Base-by-base conservation (phyloP, 768 basidiomycete species). In the Gelatoporia subvermispora region DNA sequence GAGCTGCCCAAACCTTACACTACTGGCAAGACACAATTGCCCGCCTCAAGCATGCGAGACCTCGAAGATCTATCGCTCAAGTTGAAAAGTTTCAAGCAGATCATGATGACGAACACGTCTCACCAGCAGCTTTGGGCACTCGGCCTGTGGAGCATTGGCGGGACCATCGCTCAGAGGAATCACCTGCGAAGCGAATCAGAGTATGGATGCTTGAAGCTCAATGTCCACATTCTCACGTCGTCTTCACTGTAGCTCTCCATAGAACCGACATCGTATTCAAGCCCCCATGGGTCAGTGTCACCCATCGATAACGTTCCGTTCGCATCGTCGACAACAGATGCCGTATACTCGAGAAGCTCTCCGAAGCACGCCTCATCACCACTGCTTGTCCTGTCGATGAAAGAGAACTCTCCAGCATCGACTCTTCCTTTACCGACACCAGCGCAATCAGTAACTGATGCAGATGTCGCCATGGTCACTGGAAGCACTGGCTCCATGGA, bases 21-120 rank as follows among this genome's bases (percentile, higher is more conserved):
- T 60, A 60, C 47, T 60, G 56, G 56, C 16, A 2, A 21, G 13
- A 8, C 13, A 31, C 38, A 9, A 48, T 39, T 2, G 34, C 49
- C 44, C 45, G 42, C 43, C 22, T 44, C 9, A 45, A 31, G 23
- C 24, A 35, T 18, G 16, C 43, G 43, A 36, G 51, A n/a, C n/a
- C n/a, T n/a, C n/a, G n/a, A n/a, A n/a, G n/a, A n/a, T n/a, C n/a
- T n/a, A n/a, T n/a, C n/a, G n/a, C n/a, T n/a, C n/a, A n/a, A n/a
- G n/a, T n/a, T n/a, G n/a, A n/a, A n/a, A n/a, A n/a, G n/a, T n/a
- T n/a, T n/a, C n/a, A n/a, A n/a, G n/a, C n/a, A n/a, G n/a, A n/a
- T n/a, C n/a, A n/a, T n/a, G 28, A 7, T 13, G 28, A 28, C 18
- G 24, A 8, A 11, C 8, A 43, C 3, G 24, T 22, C 21, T 4